Evolutionary conservation across 768 basidiomycete species (phyloP).

Genomic region (Lactarius hengduanensis): DNA sequence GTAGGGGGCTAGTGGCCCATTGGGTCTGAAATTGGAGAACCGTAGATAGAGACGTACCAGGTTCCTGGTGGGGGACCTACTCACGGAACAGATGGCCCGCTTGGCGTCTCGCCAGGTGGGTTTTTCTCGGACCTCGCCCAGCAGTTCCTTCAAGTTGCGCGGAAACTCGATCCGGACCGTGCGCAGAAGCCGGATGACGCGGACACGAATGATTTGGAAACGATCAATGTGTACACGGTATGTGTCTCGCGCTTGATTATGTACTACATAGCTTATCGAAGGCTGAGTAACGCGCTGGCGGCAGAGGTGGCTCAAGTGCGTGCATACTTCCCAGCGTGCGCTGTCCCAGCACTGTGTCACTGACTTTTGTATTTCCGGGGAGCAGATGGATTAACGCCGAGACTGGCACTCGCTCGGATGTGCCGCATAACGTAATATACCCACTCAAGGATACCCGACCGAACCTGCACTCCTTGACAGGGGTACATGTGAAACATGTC

Average conservation of each 20-base stretch:
- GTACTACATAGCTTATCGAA: not conserved
- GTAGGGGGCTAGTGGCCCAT: not conserved
- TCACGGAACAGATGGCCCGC: constrained; percentile 49
- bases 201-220: constrained; percentile 31
- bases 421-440: constrained; percentile 45
- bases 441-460: constrained; percentile 32
- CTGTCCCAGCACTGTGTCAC: not conserved
- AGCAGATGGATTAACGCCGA: constrained; percentile 52
- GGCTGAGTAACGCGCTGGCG: constrained; percentile 12
- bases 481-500: constrained; percentile 38
- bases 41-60: constrained; percentile 43
- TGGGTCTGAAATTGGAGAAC: not conserved
- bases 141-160: constrained; percentile 34
- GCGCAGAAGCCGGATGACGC: constrained; percentile 20
- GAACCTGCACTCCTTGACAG: constrained; percentile 38
- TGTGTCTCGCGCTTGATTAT: not conserved
- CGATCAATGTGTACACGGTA: constrained; percentile 34
- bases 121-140: constrained; percentile 29
- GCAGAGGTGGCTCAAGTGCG: constrained; percentile 58
- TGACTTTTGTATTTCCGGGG: not conserved
- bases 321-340: not conserved
- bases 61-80: constrained; percentile 33
- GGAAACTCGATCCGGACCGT: constrained; percentile 30
- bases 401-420: constrained; percentile 57
- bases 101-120: constrained; percentile 38